Base-by-base conservation (phyloP, 306 rosid species). In the Cicer judaicum region DNA sequence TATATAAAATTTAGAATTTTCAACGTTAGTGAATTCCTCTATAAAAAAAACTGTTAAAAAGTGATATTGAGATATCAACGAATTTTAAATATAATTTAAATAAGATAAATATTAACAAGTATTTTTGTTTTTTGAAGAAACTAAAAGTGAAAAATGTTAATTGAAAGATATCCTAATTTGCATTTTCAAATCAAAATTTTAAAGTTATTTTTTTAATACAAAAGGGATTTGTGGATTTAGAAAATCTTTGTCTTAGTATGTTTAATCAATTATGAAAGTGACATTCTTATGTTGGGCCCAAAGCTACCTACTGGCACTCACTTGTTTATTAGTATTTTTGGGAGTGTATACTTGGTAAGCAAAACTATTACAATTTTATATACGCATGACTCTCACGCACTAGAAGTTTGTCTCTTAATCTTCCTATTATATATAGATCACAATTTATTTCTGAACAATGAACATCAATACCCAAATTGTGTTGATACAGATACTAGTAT, bases 191-290 rank as follows among this genome's bases (percentile, higher is more conserved):
- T 29, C 5, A 29, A 29, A 29, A 29, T 29, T 29, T 29, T 3
- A 29, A 29, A 29, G 5, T 29, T 29, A 0, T 29, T 29, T 29
- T 29, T 29, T 29, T 3, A 29, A 29, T 29, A 29, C 57, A 49
- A 38, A 76, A 40, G 69, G 81, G 12, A 82, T 79, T 70, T 69
- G 80, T 70, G 74, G 79, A 77, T 82, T 82, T 77, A 47, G 75
- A 72, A 83, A 70, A 89, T 87, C 87, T 84, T 72, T 84, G 89
- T 81, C 89, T 47, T 63, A 10, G 69, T 47, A 39, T 67, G 14
- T 43, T 65, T 65, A 15, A 21, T 55, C 64, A 48, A 59, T 7
- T 10, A 36, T 61, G 86, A 89, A 53, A 48, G 67, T 13, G 83
- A 80, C 77, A 34, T 73, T 65, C 48, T 39, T 73, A 53, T 40